Base-by-base conservation (phyloP, 768 basidiomycete species). In the Kwoniella mangroviensis region DNA sequence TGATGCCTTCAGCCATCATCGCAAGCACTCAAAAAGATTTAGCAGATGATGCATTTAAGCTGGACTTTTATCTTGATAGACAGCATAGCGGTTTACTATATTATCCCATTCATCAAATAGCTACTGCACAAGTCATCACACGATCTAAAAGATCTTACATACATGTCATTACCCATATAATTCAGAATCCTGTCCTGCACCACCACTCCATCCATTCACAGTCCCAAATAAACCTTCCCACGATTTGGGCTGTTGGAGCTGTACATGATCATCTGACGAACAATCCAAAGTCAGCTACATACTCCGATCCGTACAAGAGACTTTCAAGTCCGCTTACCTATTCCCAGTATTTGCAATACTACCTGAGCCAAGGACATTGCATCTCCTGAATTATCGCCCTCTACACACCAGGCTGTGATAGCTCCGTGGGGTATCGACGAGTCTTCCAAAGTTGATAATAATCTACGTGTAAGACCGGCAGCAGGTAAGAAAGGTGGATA, bases 351-450 rank as follows among this genome's bases (percentile, higher is more conserved):
- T 2, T 41, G 1, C 28, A 79, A 22, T 6, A 73, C 69, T 10
- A 40, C n/a, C 4, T 45, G 56, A 17, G 77, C 70, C 4, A 81
- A 72, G 4, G 61, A 70, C 2, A 58, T 42, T 4, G 92, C 92
- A 79, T 94, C 92, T 19, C 80, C 85, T 68, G 89, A 85, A 75
- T 94, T 94, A 80, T 94, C 92, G 1, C 92, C 92, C 78, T 94
- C 92, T 68, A 91, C 85, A 12, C 89, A 91, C 77, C 91, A 93
- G 57, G 91, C 90, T 58, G 92, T 84, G 11, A 93, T 81, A 17
- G 87, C 85, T 0, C 86, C 88, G 0, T 81, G 79, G 24, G 77
- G 89, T 52, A 87, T 74, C 86, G 87, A 88, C 49, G 80, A 74
- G 51, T 78, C 45, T 0, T 88, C 86, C 26, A 92, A 76, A 7